A percentile compares a stretch with the other conserved stretches of the same genome.
phyloP scores from a whole-genome alignment of 2,329 filamentous ascomycete genomes.

The Alternaria panax region DNA sequence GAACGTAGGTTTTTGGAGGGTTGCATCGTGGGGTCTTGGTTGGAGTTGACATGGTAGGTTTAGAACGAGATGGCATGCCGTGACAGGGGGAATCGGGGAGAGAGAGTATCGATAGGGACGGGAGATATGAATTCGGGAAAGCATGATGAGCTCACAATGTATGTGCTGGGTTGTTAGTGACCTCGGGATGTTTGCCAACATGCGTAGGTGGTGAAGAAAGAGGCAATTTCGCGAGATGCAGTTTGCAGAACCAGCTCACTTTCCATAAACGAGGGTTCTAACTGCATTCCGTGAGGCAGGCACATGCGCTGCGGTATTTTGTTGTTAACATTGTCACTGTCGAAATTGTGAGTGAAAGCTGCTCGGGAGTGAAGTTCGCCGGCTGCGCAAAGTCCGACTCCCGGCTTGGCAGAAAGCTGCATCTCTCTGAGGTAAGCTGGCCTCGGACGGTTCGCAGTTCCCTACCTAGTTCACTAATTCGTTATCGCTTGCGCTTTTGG shows the following conservation, averaged over 20 bases:
- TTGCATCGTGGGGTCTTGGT: no score
- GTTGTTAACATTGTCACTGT: not conserved
- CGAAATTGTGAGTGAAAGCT: not conserved
- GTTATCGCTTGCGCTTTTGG: conserved; percentile 7
- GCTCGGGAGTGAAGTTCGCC: not conserved
- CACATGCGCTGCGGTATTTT: not conserved
- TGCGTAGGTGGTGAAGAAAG: not conserved
- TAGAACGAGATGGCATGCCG: no score
- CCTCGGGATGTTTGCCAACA: not conserved
- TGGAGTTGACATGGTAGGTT: no score
- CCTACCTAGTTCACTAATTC: not conserved
- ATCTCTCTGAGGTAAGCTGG: conserved; percentile 16
- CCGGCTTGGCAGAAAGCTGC: conserved; percentile 23
- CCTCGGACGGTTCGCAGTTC: conserved; percentile 7
- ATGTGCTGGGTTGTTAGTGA: not conserved
- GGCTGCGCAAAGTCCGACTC: conserved; percentile 4
- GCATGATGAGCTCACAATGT: not conserved
- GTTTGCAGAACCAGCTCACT: not conserved
- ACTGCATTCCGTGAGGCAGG: no score
- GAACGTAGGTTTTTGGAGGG: no score
- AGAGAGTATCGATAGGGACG: no score
- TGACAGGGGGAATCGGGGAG: no score
- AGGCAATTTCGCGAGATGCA: not conserved
- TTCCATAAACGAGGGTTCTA: not conserved
- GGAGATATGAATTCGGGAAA: not conserved